Percentiles rank a stretch among this genome's conserved stretches.
Conservation (phyloP, 306 rosid species). For the Dryas alaskensis region DNA sequence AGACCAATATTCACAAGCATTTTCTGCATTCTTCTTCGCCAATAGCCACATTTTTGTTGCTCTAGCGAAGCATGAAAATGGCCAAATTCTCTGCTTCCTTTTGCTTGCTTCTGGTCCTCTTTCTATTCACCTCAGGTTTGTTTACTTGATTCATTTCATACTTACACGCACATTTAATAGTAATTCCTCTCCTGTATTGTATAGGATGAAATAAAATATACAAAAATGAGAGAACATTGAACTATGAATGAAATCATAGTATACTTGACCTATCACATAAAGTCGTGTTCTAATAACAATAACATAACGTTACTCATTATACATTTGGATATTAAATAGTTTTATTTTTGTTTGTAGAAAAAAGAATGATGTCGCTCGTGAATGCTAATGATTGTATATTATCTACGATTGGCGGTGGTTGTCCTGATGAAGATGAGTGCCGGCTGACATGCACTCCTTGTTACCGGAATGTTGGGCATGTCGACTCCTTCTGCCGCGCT, state of each 20-base stretch:
- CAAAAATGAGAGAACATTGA: too few relatives aligned
- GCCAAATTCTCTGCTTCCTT: constrained; percentile 8
- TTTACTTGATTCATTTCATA: not conserved
- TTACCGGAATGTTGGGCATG: constrained; percentile 4
- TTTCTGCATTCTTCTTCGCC: not conserved
- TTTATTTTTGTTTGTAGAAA: not conserved
- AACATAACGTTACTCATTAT: too few relatives aligned
- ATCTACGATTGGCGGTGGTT: constrained; percentile 3
- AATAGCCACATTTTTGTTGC: not conserved
- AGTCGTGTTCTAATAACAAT: too few relatives aligned
- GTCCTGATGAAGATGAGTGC: constrained; percentile 4
- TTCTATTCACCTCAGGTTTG: constrained; percentile 10
- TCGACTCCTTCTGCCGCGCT: not conserved
- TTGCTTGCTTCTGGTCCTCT: not conserved
- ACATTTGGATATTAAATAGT: too few relatives aligned
- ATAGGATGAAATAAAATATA: too few relatives aligned
- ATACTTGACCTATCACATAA: too few relatives aligned
- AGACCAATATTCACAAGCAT: not conserved
- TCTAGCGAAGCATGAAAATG: not conserved
- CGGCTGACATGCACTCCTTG: constrained; percentile 15
- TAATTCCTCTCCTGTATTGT: too few relatives aligned
- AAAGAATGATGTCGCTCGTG: not conserved
- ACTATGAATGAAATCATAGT: too few relatives aligned
- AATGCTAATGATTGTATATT: not conserved
- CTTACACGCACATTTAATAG: too few relatives aligned